Conservation (phyloP, 805 yeast species). For the Myxozyma kluyveri region DNA sequence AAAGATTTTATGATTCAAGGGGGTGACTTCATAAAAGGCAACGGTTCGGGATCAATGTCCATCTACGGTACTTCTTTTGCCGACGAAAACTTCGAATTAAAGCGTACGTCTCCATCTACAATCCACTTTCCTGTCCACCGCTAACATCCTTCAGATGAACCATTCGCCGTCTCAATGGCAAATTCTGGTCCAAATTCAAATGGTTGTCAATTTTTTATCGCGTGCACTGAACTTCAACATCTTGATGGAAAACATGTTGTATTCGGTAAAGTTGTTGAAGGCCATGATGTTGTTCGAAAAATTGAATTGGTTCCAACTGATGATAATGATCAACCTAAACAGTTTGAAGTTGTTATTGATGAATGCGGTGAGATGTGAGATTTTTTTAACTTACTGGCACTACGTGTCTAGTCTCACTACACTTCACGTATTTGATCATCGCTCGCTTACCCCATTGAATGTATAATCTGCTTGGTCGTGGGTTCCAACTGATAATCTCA, state of each 20-base stretch:
- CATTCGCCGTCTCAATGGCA: constrained; percentile 57
- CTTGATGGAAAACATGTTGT: constrained; percentile 51
- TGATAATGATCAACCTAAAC: constrained; percentile 36
- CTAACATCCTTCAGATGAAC: constrained; percentile 30
- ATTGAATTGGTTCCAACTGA: constrained; percentile 39
- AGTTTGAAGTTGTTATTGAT: constrained; percentile 35
- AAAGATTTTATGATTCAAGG: constrained; percentile 49
- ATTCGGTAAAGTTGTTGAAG: constrained; percentile 50
- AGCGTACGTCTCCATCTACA: constrained; percentile 32
- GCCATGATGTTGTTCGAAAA: constrained; percentile 39
- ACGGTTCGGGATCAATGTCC: constrained; percentile 47
- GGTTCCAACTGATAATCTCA: too few relatives aligned
- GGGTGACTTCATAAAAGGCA: constrained; percentile 47
- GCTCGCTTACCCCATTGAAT: too few relatives aligned
- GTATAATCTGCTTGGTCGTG: too few relatives aligned
- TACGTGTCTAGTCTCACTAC: too few relatives aligned
- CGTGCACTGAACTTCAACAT: constrained; percentile 39
- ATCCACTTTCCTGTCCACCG: background rate
- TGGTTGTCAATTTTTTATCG: constrained; percentile 59
- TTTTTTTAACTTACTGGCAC: too few relatives aligned
- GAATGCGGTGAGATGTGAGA: constrained; percentile 45
- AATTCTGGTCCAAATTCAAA: constrained; percentile 61
- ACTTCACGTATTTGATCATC: too few relatives aligned
- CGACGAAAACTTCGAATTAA: constrained; percentile 45
- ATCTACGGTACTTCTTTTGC: constrained; percentile 46